Evolutionary conservation across 306 rosid species (phyloP), one percentile per base, ranked within the genome.

Genomic region (Quercus suber): DNA sequence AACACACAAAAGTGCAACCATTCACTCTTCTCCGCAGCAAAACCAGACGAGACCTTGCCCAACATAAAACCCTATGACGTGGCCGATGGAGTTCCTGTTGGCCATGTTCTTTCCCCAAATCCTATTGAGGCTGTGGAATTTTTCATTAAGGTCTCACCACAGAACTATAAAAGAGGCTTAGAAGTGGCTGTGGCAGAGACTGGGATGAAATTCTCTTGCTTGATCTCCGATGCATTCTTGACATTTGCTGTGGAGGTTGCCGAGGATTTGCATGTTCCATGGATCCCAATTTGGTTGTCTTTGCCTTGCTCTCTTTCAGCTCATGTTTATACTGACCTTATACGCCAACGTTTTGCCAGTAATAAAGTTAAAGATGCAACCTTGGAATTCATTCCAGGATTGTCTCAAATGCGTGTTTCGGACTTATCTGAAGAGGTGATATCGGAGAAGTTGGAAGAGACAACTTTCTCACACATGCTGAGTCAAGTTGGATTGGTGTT

Each of bases 211-310:
- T 64, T 86, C 28, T 78, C 76, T 1, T 88, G 90, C 63, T 74
- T 90, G 52, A 67, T 81, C 11, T 52, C 82, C 49, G 90, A 87
- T 76, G 88, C 81, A 6, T 87, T 87, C 27, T 73, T 87, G 1
- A 35, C 76, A 10, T 55, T 78, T 64, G 72, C 83, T 13, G 31
- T 74, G 1, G 0, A 14, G 8, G 11, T 85, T 8, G 85, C 89
- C 23, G 84, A 85, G 5, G 11, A 61, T 11, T 65, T 85, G 0
- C 19, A 65, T 18, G 89, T 89, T 35, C 91, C 91, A 1, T 90
- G 92, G 90, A 21, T 90, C 41, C 61, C 85, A 0, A 23, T 83
- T 67, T 90, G 89, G 94, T 0, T 43, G 5, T 55, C 85, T 0
- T 13, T 76, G 12, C 74, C 92, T 1, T 55, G 20, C 19, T 41